Evolutionary conservation across 2,329 filamentous ascomycete genomes (phyloP), one percentile per base, ranked within the genome.

Genomic region (Pseudopyricularia javanii): DNA sequence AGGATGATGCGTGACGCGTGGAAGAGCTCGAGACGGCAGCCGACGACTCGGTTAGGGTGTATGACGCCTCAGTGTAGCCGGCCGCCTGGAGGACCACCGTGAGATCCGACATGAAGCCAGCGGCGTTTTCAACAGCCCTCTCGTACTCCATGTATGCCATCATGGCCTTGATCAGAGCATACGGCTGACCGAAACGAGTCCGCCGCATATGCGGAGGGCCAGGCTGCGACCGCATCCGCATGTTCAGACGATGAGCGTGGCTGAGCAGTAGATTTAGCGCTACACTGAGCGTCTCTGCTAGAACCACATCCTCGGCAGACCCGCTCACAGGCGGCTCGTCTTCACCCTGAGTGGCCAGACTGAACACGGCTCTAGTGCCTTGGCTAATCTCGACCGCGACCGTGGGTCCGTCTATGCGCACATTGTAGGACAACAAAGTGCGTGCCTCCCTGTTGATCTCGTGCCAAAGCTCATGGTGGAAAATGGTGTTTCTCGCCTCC

Each of bases 381-480:
- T 72, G 61, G n/a, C 75, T 72, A 1, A 80, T 64, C 3, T 74
- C 69, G 60, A 82, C 80, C 9, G 73, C 71, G 43, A 89, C 73
- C 3, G 74, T 68, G 26, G 78, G 70, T 14, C 76, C 80, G 34
- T 80, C 75, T 14, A 83, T 77, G 26, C 76, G 77, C 12, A 96
- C 83, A 9, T 84, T 80, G 55, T 87, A 83, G 11, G 83, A 81
- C 3, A 84, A 75, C 22, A 95, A 72, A 0, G 76, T 76, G 15
- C 90, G 84, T 0, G 86, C 83, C 68, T 98, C 93, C 17, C 88
- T 79, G 51, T 85, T 83, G 55, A 97, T 74, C 67, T 98, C 93
- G 59, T 95, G 83, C 77, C 90, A 96, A 2, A 98, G 71, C 64
- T 98, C 93, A 62, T 91, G 84, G 28, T 87, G 82, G 60, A 88